These are phyloP conservation scores for Yamadazyma takamatsuzukensis DNA, from an alignment of 805 yeast genomes.

Conservation along the genomic window DNA sequence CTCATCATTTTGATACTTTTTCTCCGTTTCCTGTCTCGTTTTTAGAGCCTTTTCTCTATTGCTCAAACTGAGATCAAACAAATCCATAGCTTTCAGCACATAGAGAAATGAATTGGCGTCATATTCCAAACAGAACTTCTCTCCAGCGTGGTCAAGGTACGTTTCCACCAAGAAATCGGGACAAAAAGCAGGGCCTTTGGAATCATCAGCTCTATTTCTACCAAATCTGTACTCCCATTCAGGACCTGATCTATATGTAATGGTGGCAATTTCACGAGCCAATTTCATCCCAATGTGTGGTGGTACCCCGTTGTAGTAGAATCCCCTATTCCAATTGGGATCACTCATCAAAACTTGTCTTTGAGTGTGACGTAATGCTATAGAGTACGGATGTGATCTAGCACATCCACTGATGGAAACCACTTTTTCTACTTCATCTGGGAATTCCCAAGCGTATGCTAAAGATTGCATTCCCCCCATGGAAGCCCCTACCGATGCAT, in stretches of 20 bases:
- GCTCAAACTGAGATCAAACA: constrained; percentile 69
- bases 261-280: constrained; percentile 90
- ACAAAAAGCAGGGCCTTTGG: constrained; percentile 78
- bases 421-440: constrained; percentile 68
- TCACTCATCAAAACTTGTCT: constrained; percentile 92
- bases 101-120: constrained; percentile 88
- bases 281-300: constrained; percentile 95
- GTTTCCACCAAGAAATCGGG: constrained; percentile 93
- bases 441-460: constrained; percentile 82
- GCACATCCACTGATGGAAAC: constrained; percentile 91
- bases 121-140: constrained; percentile 85
- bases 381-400: constrained; percentile 88
- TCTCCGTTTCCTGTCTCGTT: constrained; percentile 38
- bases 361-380: constrained; percentile 91
- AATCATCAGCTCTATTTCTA: constrained; percentile 78
- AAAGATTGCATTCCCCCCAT: constrained; percentile 99
- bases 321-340: constrained; percentile 92
- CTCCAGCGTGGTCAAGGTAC: constrained; percentile 91
- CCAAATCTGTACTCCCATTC: constrained; percentile 96
- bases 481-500: constrained; percentile 84
- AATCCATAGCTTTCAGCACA: constrained; percentile 90
- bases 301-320: constrained; percentile 73
- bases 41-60: constrained; percentile 43
- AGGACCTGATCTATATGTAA: constrained; percentile 92
- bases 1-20: constrained; percentile 4